phyloP scores from a whole-genome alignment of 1,284 basidiomycete species.

The Cutaneotrichosporon sp. region DNA sequence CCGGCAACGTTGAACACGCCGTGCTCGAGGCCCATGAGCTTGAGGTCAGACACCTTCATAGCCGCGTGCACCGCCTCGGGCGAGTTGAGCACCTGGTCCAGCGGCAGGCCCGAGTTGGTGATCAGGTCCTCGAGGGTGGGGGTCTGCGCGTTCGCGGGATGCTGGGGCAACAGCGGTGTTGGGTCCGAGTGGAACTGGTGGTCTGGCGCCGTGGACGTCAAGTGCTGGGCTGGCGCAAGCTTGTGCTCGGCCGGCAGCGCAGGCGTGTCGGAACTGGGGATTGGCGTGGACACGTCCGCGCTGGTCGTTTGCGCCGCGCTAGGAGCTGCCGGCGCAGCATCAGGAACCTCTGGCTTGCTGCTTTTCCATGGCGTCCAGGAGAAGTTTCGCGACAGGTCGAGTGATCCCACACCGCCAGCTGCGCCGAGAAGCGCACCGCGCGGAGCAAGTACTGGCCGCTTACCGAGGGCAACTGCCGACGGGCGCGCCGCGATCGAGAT shows the following conservation, averaged over 20 bases:
- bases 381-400: slow-evolving; percentile 13
- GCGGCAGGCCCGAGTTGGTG: slow-evolving; percentile 31
- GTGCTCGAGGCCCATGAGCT: slow-evolving; percentile 64
- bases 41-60: slow-evolving; percentile 71
- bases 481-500: slow-evolving; percentile 21
- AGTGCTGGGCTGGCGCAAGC: slow-evolving; percentile 9
- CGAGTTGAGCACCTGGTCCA: slow-evolving; percentile 42
- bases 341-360: neutral
- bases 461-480: slow-evolving; percentile 33
- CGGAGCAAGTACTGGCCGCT: slow-evolving; percentile 23
- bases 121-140: slow-evolving; percentile 44
- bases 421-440: neutral
- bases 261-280: slow-evolving; percentile 10
- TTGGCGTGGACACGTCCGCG: slow-evolving; percentile 5
- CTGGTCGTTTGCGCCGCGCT: neutral
- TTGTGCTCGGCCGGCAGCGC: slow-evolving; percentile 8
- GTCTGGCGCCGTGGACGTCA: slow-evolving; percentile 18
- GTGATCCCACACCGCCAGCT: neutral
- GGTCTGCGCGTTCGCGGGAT: slow-evolving; percentile 28
- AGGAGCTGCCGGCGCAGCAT: neutral
- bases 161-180: slow-evolving; percentile 31
- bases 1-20: slow-evolving; percentile 57
- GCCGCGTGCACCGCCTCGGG: slow-evolving; percentile 45
- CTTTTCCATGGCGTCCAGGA: slow-evolving; percentile 29
- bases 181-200: slow-evolving; percentile 24